Evolutionary conservation across 2,329 filamentous ascomycete genomes (phyloP).

Genomic region (Paraconiothyrium sp.): DNA sequence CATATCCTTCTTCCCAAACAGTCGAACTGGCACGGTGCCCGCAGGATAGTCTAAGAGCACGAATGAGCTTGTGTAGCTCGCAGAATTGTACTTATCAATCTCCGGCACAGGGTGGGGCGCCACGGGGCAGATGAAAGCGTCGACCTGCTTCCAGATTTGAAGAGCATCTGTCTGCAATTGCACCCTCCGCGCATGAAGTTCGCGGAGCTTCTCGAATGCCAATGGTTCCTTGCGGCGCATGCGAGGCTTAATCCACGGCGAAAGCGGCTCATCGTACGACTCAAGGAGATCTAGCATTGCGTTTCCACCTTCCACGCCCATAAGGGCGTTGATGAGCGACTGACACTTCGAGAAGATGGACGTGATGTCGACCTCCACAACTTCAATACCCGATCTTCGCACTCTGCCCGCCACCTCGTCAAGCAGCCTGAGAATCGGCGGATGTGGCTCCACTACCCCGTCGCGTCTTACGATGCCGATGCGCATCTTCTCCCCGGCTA

Average conservation of each 20-base stretch:
- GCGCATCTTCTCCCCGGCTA: constrained; percentile 42
- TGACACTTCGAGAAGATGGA: constrained; percentile 64
- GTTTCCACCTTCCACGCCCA: constrained; percentile 66
- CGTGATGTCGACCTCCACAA: constrained; percentile 67
- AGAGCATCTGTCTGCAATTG: constrained; percentile 66
- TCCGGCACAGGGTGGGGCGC: constrained; percentile 71
- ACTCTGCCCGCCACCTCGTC: constrained; percentile 54
- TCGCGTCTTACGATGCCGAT: constrained; percentile 63
- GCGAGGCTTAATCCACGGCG: constrained; percentile 66
- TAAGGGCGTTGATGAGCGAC: constrained; percentile 65
- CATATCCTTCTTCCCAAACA: constrained; percentile 61
- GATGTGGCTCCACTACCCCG: constrained; percentile 61
- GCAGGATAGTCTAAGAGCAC: constrained; percentile 71
- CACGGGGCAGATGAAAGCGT: constrained; percentile 71
- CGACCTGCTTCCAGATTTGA: constrained; percentile 66
- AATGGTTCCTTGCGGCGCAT: constrained; percentile 60
- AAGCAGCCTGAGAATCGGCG: constrained; percentile 59
- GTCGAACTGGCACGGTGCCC: constrained; percentile 65
- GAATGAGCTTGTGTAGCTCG: constrained; percentile 69
- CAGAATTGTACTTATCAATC: constrained; percentile 70
- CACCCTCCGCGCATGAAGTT: constrained; percentile 63
- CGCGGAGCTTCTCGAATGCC: constrained; percentile 58
- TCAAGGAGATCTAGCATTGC: constrained; percentile 67
- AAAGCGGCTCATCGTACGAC: constrained; percentile 64
- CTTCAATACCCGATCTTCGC: constrained; percentile 58